Base-by-base conservation (phyloP, 352 stramenopile genomes). In the Phytophthora aleatoria region DNA sequence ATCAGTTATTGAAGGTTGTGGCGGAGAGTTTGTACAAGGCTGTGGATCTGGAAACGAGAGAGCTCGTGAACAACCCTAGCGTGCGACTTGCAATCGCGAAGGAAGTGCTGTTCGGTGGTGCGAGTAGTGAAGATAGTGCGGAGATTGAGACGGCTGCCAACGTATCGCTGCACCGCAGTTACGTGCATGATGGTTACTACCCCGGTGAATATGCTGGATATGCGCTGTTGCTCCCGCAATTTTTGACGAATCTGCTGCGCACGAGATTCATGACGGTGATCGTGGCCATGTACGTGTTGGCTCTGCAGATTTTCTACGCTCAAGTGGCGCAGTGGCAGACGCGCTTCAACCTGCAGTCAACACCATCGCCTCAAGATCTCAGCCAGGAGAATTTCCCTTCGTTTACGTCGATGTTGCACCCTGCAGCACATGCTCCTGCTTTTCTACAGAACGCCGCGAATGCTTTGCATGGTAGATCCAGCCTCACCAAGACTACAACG, bases 271-370 rank as follows among this genome's bases (percentile, higher is more conserved):
- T 77, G 50, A 71, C 73, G 28, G 31, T 89, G 3, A 67, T 88
- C 16, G 74, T 85, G 41, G 67, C 92, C 41, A 86, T 94, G 72
- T 92, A 83, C 50, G 73, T 73, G 11, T 45, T 95, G 52, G 67
- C 71, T 16, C 54, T 93, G 26, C 81, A 90, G 39, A 86, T 94
- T 50, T 74, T 92, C 39, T 74, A 71, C 45, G 61, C 83, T 9
- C 83, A 93, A 67, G 49, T 95, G 8, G 63, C 77, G 0, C 70
- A 79, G 38, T 95, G 83, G 85, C 87, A 95, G 64, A 72, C 50
- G 9, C 71, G 78, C 27, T 93, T 93, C 48, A 73, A 79, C 24
- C 54, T 88, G 10, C 72, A 83, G 24, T 64, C 67, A n/a, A 60
- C 61, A n/a, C 31, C 47, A 45, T 64, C 50, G 8, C 15, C 42